phyloP scores from a whole-genome alignment of 2,329 filamentous ascomycete species.

The Trichoderma hamatum region DNA sequence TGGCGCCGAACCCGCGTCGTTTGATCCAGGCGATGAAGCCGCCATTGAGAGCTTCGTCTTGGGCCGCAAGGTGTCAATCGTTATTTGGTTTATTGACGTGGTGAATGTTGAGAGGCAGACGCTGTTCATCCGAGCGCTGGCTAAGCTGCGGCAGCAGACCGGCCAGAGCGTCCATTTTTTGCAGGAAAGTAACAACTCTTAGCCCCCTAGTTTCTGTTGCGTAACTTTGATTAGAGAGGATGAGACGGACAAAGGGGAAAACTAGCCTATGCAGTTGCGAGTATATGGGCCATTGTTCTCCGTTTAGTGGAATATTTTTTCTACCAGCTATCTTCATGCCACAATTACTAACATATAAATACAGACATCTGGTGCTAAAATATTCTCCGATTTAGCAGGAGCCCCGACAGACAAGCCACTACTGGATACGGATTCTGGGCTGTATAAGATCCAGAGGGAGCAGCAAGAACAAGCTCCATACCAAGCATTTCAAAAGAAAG shows the following conservation, averaged over 20 bases:
- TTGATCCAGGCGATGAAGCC: neutral
- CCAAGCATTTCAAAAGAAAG: neutral
- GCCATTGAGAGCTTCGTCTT: neutral
- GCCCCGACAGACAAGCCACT: neutral
- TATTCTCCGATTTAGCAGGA: neutral
- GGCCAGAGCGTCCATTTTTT: neutral
- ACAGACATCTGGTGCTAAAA: neutral
- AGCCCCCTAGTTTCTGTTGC: too few species aligned
- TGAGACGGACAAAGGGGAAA: neutral
- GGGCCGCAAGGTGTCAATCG: neutral
- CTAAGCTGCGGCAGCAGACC: neutral
- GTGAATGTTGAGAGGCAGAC: neutral
- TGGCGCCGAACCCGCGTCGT: neutral
- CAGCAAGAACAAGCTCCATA: neutral
- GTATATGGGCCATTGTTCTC: neutral
- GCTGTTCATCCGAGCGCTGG: neutral
- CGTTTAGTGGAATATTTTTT: neutral
- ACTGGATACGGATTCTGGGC: neutral
- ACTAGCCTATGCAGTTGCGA: neutral
- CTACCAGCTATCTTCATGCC: neutral
- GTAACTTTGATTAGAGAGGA: neutral
- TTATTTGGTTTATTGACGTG: neutral
- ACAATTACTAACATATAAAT: neutral
- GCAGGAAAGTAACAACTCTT: neutral
- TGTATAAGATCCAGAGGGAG: neutral